Conservation (phyloP, 257 asterid species). For the Nyctanthes arbortristis region DNA sequence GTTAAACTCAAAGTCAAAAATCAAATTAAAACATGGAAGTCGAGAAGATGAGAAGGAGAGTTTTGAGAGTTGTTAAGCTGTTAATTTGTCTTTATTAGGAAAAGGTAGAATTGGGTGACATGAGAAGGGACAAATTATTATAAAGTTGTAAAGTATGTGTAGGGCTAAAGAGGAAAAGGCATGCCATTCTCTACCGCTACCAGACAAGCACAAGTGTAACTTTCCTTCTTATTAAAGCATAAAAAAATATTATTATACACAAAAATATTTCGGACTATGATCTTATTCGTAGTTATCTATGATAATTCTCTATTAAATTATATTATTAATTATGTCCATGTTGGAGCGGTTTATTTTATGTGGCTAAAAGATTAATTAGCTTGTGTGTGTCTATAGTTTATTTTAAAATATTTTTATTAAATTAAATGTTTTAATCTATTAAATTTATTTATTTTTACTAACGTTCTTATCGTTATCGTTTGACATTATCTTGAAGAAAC, state of each 20-base stretch:
- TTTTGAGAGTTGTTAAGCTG: conserved; percentile 24
- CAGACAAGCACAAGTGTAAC: background rate
- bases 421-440: too few relatives aligned
- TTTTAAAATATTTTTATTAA: too few relatives aligned
- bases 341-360: too few relatives aligned
- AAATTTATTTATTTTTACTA: too few relatives aligned
- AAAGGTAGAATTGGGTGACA: conserved; percentile 20
- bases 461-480: too few relatives aligned
- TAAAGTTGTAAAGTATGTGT: background rate
- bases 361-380: too few relatives aligned
- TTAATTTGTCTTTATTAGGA: conserved; percentile 20
- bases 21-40: background rate
- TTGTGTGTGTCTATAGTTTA: too few relatives aligned
- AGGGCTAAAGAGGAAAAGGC: too few relatives aligned
- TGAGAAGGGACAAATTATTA: background rate
- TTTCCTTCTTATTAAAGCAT: background rate
- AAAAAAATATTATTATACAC: background rate
- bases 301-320: background rate
- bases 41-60: background rate
- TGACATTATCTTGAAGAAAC: too few relatives aligned
- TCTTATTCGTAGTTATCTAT: background rate
- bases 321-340: background rate
- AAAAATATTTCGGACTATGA: background rate
- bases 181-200: background rate
- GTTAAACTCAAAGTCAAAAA: too few relatives aligned